These are phyloP conservation scores for Macrophomina tecta DNA, from an alignment of 2,329 filamentous ascomycete species.

Conservation along the genomic window DNA sequence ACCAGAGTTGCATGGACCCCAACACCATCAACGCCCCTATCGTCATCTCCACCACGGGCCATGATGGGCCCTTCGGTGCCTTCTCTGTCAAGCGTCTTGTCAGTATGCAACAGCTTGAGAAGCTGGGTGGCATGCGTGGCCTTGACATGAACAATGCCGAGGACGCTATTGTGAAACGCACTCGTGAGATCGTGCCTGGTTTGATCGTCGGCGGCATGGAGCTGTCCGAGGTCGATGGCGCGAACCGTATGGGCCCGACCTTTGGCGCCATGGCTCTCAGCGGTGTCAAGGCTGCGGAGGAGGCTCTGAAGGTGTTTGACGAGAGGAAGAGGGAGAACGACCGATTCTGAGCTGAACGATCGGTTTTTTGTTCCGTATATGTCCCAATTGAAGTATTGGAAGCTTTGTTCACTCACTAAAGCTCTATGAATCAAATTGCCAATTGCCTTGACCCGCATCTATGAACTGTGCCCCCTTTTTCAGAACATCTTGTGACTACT, in stretches of 20 bases:
- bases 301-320: slow-evolving; percentile 79
- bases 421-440: not conserved
- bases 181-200: slow-evolving; percentile 84
- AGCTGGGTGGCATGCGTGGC: slow-evolving; percentile 89
- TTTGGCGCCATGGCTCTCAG: slow-evolving; percentile 89
- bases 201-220: slow-evolving; percentile 96
- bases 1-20: slow-evolving; percentile 95
- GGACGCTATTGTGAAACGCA: slow-evolving; percentile 92
- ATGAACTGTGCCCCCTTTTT: too few relatives aligned
- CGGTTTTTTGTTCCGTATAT: not conserved
- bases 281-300: slow-evolving; percentile 90
- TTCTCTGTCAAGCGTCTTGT: slow-evolving; percentile 92
- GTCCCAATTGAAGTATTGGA: not conserved
- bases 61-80: slow-evolving; percentile 89
- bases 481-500: too few relatives aligned
- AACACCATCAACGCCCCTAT: slow-evolving; percentile 95
- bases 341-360: slow-evolving; percentile 28
- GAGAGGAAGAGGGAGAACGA: slow-evolving; percentile 77
- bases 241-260: slow-evolving; percentile 89
- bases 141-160: slow-evolving; percentile 92
- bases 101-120: slow-evolving; percentile 81
- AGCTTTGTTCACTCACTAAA: not conserved
- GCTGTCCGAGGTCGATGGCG: slow-evolving; percentile 85
- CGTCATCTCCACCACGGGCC: slow-evolving; percentile 87
- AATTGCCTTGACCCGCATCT: too few relatives aligned